phyloP scores from a whole-genome alignment of 192 early-diverging fungal species.

The Diversispora eburnea region DNA sequence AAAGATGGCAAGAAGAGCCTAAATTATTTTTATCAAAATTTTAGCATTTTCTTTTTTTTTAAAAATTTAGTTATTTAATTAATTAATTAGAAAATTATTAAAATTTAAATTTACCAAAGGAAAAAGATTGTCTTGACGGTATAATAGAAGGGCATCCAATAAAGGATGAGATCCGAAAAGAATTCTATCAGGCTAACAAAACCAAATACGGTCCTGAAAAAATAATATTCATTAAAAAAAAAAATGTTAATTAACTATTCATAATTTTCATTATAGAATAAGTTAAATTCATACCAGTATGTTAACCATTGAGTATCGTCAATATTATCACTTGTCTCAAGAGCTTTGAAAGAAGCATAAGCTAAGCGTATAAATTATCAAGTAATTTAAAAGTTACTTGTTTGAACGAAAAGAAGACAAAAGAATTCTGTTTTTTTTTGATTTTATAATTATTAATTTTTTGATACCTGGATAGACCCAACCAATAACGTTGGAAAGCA shows the following conservation, averaged over 20 bases:
- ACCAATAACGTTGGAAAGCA: constrained; percentile 85
- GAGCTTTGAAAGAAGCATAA: constrained; percentile 88
- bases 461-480: constrained; percentile 91
- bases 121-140: constrained; percentile 86
- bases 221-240: neutral
- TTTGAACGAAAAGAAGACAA: constrained; percentile 59
- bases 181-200: constrained; percentile 85
- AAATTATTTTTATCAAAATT: neutral
- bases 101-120: constrained; percentile 76
- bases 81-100: constrained; percentile 35
- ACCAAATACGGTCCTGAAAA: constrained; percentile 73
- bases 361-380: constrained; percentile 42
- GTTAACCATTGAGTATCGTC: constrained; percentile 90
- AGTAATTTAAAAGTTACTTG: neutral
- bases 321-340: constrained; percentile 73
- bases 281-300: constrained; percentile 61
- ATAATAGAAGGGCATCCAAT: constrained; percentile 97
- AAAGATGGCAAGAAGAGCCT: constrained; percentile 25
- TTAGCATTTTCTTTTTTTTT: too few relatives aligned
- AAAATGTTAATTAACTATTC: neutral
- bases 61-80: too few relatives aligned
- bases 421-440: constrained; percentile 83
- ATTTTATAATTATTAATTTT: too few relatives aligned
- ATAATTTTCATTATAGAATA: neutral
- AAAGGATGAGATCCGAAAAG: constrained; percentile 83